Percentiles rank a stretch among this genome's conserved stretches.
phyloP scores from a whole-genome alignment of 2,329 filamentous ascomycete species.

The Aspergillus aculeatinus region DNA sequence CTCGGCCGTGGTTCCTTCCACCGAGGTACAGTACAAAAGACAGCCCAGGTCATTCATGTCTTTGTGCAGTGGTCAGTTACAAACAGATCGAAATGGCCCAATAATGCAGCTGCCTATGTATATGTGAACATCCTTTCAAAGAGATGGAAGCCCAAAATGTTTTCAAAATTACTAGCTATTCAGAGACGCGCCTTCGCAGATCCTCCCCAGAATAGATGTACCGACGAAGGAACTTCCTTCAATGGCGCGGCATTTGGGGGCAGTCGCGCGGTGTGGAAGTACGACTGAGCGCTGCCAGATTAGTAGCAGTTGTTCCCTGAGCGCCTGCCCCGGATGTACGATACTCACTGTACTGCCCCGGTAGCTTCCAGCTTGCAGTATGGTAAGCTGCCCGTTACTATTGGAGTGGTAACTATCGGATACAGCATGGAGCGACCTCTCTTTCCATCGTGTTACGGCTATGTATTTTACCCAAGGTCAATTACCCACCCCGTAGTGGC shows the following conservation, averaged over 20 bases:
- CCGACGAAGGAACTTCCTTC: neutral
- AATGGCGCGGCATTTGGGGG: neutral
- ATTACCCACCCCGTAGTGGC: conserved; percentile 19
- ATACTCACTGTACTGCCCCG: neutral
- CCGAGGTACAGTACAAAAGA: conserved; percentile 1
- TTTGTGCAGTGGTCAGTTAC: neutral
- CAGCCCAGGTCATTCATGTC: neutral
- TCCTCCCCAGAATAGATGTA: neutral
- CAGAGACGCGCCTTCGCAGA: neutral
- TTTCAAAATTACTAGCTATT: neutral
- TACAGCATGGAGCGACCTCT: neutral
- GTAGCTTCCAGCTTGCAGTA: neutral
- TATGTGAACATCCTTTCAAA: neutral
- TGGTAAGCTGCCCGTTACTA: neutral
- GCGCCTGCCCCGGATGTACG: neutral
- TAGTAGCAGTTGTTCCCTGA: neutral
- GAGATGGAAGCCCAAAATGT: neutral
- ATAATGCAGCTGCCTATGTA: neutral
- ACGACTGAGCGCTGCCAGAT: neutral
- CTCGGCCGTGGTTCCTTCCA: neutral
- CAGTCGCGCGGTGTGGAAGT: neutral
- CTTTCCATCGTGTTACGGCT: conserved; percentile 4
- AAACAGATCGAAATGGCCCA: neutral
- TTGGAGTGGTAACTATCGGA: neutral
- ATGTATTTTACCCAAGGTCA: conserved; percentile 15